Base-by-base conservation (phyloP, 495 filamentous ascomycete genomes). In the Emericellopsis terricola region DNA sequence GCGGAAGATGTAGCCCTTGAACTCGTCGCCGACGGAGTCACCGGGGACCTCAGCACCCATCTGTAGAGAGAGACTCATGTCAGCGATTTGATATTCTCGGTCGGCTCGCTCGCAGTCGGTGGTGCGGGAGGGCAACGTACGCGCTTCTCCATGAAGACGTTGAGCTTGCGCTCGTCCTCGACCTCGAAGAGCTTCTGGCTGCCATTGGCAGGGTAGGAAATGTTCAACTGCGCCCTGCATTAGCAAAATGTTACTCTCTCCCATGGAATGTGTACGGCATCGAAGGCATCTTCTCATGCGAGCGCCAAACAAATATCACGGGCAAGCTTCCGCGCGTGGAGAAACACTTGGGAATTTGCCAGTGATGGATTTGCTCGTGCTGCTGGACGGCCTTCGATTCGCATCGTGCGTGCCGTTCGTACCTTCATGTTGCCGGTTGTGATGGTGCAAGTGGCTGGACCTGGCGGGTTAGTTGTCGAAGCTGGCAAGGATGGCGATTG, bases 141-240 rank as follows among this genome's bases (percentile, higher is more conserved):
- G 15, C 56, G 56, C 50, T 69, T 69, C 53, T 69, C 67, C 51
- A 64, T 60, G 56, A 71, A 69, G 53, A 62, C 57, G 48, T 63
- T 56, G 43, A 71, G 43, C 62, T 68, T 68, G 67, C 87, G 85
- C 62, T 97, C 89, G 78, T 97, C 89, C 56, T 96, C 89, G 48
- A 97, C 66, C 54, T 97, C 89, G 66, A 97, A 77, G 47, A 97
- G 74, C 69, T 97, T 97, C 64, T 97, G 89, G 48, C 82, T 82
- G 74, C 89, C 89, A 68, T 96, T 94, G 69, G 84, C 79, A 51
- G 91, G 89, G 72, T 81, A 85, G 62, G 81, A 91, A 66, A 94
- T 86, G 75, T 94, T 92, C 71, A 92, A 70, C 79, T 92, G 81
- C 78, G 81, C n/a, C n/a, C n/a, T n/a, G n/a, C n/a, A n/a, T n/a